Evolutionary conservation across 2,329 filamentous ascomycete species (phyloP).

Genomic region (Penicillium corylophilum): DNA sequence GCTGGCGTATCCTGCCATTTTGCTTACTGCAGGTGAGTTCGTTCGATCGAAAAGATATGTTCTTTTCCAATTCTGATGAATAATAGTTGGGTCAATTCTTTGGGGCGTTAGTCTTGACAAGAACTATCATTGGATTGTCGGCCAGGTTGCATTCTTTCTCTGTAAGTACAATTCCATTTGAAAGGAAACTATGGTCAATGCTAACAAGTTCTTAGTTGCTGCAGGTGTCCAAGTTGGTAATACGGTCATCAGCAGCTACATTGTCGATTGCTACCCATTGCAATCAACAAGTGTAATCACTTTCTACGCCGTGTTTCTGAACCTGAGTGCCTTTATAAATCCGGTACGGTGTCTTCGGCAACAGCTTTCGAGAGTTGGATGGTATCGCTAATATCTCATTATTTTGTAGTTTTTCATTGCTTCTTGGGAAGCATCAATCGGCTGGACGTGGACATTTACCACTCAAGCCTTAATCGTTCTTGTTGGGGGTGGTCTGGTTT

Average conservation of each 20-base stretch:
- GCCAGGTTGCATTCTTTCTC: slow-evolving; percentile 56
- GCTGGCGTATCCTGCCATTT: slow-evolving; percentile 54
- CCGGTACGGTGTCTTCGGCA: slow-evolving; percentile 31
- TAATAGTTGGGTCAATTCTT: slow-evolving; percentile 49
- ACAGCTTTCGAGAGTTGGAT: not conserved
- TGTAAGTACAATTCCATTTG: slow-evolving; percentile 39
- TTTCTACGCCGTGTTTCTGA: slow-evolving; percentile 56
- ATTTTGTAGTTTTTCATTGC: slow-evolving; percentile 50
- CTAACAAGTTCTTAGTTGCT: slow-evolving; percentile 40
- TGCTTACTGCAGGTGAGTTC: slow-evolving; percentile 44
- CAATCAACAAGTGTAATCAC: slow-evolving; percentile 56
- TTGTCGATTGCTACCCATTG: slow-evolving; percentile 57
- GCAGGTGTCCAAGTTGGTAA: slow-evolving; percentile 59
- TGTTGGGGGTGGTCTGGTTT: slow-evolving; percentile 39
- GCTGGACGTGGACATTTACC: slow-evolving; percentile 54
- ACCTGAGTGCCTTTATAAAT: slow-evolving; percentile 50
- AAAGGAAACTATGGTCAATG: not conserved
- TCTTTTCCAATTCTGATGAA: not conserved
- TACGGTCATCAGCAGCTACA: slow-evolving; percentile 53
- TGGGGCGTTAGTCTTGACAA: slow-evolving; percentile 58
- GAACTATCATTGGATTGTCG: slow-evolving; percentile 57
- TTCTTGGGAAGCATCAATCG: slow-evolving; percentile 46
- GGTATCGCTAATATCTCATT: not conserved
- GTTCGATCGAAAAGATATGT: too few relatives aligned
- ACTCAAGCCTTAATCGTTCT: slow-evolving; percentile 50